Base-by-base conservation (phyloP, 2,329 filamentous ascomycete species). In the Diaporthe sp. region DNA sequence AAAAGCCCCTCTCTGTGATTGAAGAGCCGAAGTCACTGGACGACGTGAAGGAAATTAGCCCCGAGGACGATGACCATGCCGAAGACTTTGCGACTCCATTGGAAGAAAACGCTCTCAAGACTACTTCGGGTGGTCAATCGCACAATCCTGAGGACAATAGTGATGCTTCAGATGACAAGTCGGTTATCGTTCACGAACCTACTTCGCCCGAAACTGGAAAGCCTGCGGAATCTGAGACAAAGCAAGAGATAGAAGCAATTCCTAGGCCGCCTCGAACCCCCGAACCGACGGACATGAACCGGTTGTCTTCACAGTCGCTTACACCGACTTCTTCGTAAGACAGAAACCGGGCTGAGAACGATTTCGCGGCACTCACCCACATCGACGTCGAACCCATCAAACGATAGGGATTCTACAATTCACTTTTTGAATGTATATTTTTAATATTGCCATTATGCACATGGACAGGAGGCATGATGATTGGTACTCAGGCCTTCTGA, bases 271-370 rank as follows among this genome's bases (percentile, higher is more conserved):
- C 76, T 44, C 71, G 49, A 39, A 77, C 75, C 9, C 75, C 75
- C 49, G 62, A 74, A 44, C 75, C 73, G 17, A 73, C 58, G 17
- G 37, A 71, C 8, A 61, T 58, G 53, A 76, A 76, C 39, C 74
- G 76, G n/a, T 62, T 76, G 9, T 77, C 76, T 37, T 44, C 76
- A n/a, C 74, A 77, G 59, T 76, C 76, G 10, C 61, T 77, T 6
- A 76, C 74, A 39, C 74, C 76, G 7, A 74, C 69, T 8, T 76
- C 74, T 9, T 62, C 59, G 22, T 59, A 69, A 61, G 68, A 46
- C 28, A 61, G 37, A n/a, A 69, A 70, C 25, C 72, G 39, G 22
- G 49, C 72, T n/a, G 25, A 73, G 68, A 7, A 15, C 39, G 42
- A 10, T 65, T 71, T 25, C 61, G 34, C 9, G 39, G 57, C 19